Percentiles rank a stretch among this genome's conserved stretches.
These are phyloP conservation scores for Salix udensis DNA, from an alignment of 345 rosid genomes.

Conservation along the genomic window DNA sequence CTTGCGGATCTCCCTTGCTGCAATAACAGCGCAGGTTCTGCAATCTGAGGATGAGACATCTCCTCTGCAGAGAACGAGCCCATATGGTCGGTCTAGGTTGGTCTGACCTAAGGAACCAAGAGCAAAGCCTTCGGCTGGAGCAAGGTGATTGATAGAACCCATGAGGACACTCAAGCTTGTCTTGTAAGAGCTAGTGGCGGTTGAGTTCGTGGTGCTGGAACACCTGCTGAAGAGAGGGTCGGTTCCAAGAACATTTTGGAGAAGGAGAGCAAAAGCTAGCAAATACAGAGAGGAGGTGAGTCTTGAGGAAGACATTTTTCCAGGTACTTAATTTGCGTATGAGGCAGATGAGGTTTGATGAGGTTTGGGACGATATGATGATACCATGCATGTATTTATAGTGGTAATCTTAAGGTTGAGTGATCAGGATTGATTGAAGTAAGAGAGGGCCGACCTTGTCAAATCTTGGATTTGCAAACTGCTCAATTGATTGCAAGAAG, in stretches of 20 bases:
- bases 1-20: slow-evolving; percentile 37
- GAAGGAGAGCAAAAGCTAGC: neutral
- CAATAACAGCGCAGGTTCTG: slow-evolving; percentile 40
- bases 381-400: no score
- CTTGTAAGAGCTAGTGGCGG: neutral
- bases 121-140: slow-evolving; percentile 9
- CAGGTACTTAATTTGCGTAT: no score
- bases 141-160: slow-evolving; percentile 7
- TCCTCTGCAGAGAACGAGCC: slow-evolving; percentile 40
- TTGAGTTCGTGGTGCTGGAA: neutral
- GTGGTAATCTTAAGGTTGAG: neutral
- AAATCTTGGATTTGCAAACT: neutral
- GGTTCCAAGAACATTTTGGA: neutral
- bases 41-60: slow-evolving; percentile 49
- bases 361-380: no score
- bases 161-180: neutral
- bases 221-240: neutral
- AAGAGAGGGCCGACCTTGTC: neutral
- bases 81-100: no score
- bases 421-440: neutral
- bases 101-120: no score
- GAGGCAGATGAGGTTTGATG: no score
- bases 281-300: no score
- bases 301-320: no score
- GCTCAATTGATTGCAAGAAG: neutral